A percentile compares a stretch with the other conserved stretches of the same genome.
These are phyloP conservation scores for Candida methanosorbosa DNA, from an alignment of 805 yeast genomes.

Conservation along the genomic window DNA sequence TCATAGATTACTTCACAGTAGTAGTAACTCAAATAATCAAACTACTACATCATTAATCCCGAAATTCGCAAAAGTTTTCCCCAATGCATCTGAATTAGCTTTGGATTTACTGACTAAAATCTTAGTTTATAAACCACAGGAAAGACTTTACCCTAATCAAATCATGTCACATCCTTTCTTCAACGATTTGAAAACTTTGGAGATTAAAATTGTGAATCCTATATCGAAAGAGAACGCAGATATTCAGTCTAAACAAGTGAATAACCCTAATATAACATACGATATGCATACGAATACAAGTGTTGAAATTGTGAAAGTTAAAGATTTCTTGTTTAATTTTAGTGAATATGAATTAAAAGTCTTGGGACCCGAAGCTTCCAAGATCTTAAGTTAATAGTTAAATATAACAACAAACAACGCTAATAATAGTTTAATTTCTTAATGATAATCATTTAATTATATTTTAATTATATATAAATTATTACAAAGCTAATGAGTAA, in stretches of 20 bases:
- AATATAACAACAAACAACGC: not conserved
- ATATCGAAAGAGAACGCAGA: too few species aligned
- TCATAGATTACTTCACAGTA: conserved; percentile 38
- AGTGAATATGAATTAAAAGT: conserved; percentile 48
- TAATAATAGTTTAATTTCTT: not conserved
- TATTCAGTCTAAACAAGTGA: too few species aligned
- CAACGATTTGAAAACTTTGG: conserved; percentile 64
- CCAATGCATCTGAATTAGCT: conserved; percentile 78
- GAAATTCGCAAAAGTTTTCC: conserved; percentile 52
- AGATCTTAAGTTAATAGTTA: not conserved
- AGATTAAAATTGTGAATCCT: conserved; percentile 22
- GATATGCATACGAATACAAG: conserved; percentile 14
- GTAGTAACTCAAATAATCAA: conserved; percentile 7
- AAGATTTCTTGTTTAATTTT: conserved; percentile 52
- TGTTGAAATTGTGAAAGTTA: conserved; percentile 27
- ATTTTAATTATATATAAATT: not conserved
- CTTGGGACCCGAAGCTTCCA: conserved; percentile 15
- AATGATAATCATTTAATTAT: not conserved
- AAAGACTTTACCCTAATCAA: conserved; percentile 70
- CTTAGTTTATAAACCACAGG: conserved; percentile 84
- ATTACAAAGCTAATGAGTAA: conserved; percentile 61
- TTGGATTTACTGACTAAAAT: conserved; percentile 75
- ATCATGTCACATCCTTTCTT: conserved; percentile 86
- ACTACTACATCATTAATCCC: not conserved
- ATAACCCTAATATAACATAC: not conserved